These are phyloP conservation scores for Nidula niveotomentosa DNA, from an alignment of 1,284 basidiomycete species.

Conservation along the genomic window DNA sequence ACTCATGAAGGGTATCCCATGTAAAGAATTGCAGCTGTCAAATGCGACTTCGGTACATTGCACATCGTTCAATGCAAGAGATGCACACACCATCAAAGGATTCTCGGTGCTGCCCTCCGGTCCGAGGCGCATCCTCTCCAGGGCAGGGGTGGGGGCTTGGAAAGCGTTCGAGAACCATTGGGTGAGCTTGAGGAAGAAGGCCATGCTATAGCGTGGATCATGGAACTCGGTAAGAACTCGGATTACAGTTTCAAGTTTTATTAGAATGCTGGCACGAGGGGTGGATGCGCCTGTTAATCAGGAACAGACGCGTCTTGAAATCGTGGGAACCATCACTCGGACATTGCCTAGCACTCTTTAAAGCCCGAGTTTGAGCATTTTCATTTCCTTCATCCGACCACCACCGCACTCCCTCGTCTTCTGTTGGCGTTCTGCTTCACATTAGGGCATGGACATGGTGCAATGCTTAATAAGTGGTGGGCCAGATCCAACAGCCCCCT, in stretches of 20 bases:
- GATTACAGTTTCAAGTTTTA: no score
- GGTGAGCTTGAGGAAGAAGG: slow-evolving; percentile 24
- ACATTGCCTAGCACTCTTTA: neutral
- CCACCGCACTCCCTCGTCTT: slow-evolving; percentile 44
- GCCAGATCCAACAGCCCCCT: slow-evolving; percentile 59
- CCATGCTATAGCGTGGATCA: slow-evolving; percentile 6
- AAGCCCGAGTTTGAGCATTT: slow-evolving; percentile 5
- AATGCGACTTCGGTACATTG: neutral
- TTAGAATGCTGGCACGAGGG: no score
- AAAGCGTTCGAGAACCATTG: slow-evolving; percentile 19
- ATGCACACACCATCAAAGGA: slow-evolving; percentile 57
- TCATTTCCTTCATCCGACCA: slow-evolving; percentile 19
- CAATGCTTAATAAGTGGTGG: slow-evolving; percentile 38
- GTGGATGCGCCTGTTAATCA: no score
- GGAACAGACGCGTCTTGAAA: neutral
- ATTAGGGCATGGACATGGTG: slow-evolving; percentile 40
- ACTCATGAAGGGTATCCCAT: slow-evolving; percentile 64
- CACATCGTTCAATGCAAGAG: slow-evolving; percentile 10
- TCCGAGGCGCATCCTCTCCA: slow-evolving; percentile 57
- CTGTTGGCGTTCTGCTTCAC: slow-evolving; percentile 59
- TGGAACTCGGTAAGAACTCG: neutral
- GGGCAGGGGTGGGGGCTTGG: slow-evolving; percentile 32
- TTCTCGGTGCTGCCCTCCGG: slow-evolving; percentile 47
- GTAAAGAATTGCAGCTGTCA: slow-evolving; percentile 80
- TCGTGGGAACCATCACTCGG: slow-evolving; percentile 9